Percentiles rank a stretch among this genome's conserved stretches.
phyloP scores from a whole-genome alignment of 345 rosid species.

The Sisymbrium irio region DNA sequence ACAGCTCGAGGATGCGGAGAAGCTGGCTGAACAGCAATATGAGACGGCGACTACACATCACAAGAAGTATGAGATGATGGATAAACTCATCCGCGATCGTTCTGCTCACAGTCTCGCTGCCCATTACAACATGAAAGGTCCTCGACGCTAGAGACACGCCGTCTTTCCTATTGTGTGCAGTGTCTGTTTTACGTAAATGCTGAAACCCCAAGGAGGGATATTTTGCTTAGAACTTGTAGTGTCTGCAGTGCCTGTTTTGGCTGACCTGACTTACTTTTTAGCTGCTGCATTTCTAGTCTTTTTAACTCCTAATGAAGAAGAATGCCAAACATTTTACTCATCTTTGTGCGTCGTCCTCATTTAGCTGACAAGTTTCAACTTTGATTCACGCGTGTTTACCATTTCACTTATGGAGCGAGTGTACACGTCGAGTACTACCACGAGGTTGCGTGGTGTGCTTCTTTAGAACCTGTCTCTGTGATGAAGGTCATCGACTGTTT shows the following conservation, averaged over 20 bases:
- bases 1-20: constrained; percentile 53
- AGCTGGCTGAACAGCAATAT: constrained; percentile 55
- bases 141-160: constrained; percentile 28
- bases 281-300: neutral
- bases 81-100: constrained; percentile 40
- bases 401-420: neutral
- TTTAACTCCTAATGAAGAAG: constrained; percentile 9
- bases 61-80: constrained; percentile 50
- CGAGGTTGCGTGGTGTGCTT: neutral
- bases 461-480: constrained; percentile 4
- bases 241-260: constrained; percentile 13
- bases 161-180: neutral
- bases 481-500: neutral
- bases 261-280: neutral
- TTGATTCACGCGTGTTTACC: no score
- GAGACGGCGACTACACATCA: constrained; percentile 42
- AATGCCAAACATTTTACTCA: neutral
- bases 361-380: neutral
- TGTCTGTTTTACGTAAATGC: no score
- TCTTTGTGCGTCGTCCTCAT: neutral
- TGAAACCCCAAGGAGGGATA: neutral
- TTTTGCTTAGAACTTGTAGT: constrained; percentile 2
- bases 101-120: constrained; percentile 44
- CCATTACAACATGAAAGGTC: constrained; percentile 34
- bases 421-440: neutral